Evolutionary conservation across 805 yeast species (phyloP), one percentile per base, ranked within the genome.

Genomic region (Barnettozyma siamensis): DNA sequence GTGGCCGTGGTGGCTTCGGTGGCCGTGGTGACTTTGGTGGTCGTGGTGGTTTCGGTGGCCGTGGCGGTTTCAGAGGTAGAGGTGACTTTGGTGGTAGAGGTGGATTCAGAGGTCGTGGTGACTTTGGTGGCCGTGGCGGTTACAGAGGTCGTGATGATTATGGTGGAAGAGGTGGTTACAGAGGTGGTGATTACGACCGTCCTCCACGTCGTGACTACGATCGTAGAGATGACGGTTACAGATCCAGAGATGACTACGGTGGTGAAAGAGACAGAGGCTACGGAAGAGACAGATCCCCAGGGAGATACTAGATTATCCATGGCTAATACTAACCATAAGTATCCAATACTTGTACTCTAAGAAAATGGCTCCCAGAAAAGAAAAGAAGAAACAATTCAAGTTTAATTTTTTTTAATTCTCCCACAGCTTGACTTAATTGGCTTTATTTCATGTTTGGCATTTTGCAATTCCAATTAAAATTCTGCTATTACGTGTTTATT

Each of bases 231-330:
- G 41, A 34, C 23, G 19, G 18, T 31, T 51, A 37, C 55, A 45
- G 58, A 41, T 52, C 67, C 70, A 42, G 66, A 63, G 66, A 68
- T 44, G 70, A 64, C 44, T 53, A 51, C 54, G 55, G 62, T 44
- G 72, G 75, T 44, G 45, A 58, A 31, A 49, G 50, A 59, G 66
- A 57, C 50, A 54, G 67, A 50, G 66, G 70, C 50, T 70, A 71
- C 60, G 76, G 73, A 52, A 73, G 84, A 61, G 84, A 79, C 62
- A 80, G 88, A 75, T 80, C 88, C 46, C 88, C 88, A 65, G 73
- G 83, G 49, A 79, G 87, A 69, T 80, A 78, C 63, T 77, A 66
- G 66, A 35, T 27, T 11, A 8, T 18, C 23, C 12, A 12, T 26
- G 26, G 17, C 18, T 9, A 21, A 15, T 33, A 33, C 37, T 21